Evolutionary conservation across 1,284 basidiomycete species (phyloP), one percentile per base, ranked within the genome.

Genomic region (Ustilago tritici): DNA sequence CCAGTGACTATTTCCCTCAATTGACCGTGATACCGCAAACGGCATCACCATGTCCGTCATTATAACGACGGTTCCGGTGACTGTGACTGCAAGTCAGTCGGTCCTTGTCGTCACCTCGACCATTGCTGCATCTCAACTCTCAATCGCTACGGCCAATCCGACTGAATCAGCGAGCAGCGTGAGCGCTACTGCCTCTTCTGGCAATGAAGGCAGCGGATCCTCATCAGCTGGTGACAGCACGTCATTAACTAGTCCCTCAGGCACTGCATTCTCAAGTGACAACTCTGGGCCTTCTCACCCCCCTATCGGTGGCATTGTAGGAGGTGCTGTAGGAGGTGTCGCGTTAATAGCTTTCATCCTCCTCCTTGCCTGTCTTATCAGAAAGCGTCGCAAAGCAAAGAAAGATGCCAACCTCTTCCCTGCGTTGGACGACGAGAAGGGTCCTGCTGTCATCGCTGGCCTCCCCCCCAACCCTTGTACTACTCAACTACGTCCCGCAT

Each of bases 51-150:
- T 72, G 70, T 66, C 69, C 17, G 40, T 53, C 10, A 41, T 59
- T 7, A 61, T 72, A 14, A 61, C 66, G 6, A 66, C 70, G 8
- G 61, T 53, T 0, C 36, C 65, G 5, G 61, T 72, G 34, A 67
- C 70, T 4, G 65, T 61, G 46, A 72, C 70, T 11, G 70, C 64
- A 10, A 67, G 64, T 46, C 56, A 63, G 50, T 72, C 61, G 5
- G 61, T 72, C n/a, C 57, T 72, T 2, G 70, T 72, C 0, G 65
- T 72, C 47, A 72, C 70, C 47, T 72, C 70, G 6, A 72, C 65
- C 11, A 63, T 72, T 7, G 60, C 61, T 19, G 64, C 70, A 19
- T 62, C 64, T 4, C 56, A 66, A 8, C 60, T 66, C n/a, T 53
- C 64, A 14, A 28, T 47, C 47, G 36, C 49, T 38, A 63, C 70